These are phyloP conservation scores for Plasmopara viticola DNA, from an alignment of 352 stramenopile genomes.

Conservation along the genomic window DNA sequence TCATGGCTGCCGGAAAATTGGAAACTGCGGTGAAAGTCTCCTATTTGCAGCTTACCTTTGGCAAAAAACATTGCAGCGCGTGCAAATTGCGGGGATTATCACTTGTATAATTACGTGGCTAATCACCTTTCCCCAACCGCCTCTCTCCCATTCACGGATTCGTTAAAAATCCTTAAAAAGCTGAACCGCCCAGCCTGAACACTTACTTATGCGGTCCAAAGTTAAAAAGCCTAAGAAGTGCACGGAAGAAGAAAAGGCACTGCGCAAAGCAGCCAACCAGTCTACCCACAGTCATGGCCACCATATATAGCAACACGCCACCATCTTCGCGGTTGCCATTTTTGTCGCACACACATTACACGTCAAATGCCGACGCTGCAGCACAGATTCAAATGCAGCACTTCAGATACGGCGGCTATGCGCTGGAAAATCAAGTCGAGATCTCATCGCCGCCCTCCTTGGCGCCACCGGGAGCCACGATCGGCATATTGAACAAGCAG, in stretches of 20 bases:
- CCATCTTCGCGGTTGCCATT: slow-evolving; percentile 58
- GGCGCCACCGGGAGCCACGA: slow-evolving; percentile 30
- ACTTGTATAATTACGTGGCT: slow-evolving; percentile 1
- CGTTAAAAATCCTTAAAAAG: slow-evolving; percentile 14
- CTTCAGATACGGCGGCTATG: slow-evolving; percentile 42
- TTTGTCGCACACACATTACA: slow-evolving; percentile 59
- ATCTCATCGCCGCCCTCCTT: slow-evolving; percentile 31
- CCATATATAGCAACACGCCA: slow-evolving; percentile 60
- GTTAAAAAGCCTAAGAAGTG: slow-evolving; percentile 17
- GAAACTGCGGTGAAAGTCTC: background rate
- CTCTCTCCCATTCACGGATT: slow-evolving; percentile 12
- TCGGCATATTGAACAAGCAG: slow-evolving; percentile 33
- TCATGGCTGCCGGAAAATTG: no score
- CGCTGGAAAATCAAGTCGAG: slow-evolving; percentile 33
- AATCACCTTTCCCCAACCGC: slow-evolving; percentile 6
- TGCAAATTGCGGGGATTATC: background rate
- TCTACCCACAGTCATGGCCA: slow-evolving; percentile 35
- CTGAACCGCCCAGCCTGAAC: slow-evolving; percentile 21
- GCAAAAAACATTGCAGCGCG: background rate
- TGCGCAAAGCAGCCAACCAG: background rate
- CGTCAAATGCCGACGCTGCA: slow-evolving; percentile 32
- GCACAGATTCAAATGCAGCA: slow-evolving; percentile 54
- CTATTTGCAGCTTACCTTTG: background rate
- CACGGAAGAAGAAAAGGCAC: slow-evolving; percentile 4
- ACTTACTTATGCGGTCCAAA: slow-evolving; percentile 14